Evolutionary conservation across 1,284 basidiomycete species (phyloP).

Genomic region (Irpex lacteus): DNA sequence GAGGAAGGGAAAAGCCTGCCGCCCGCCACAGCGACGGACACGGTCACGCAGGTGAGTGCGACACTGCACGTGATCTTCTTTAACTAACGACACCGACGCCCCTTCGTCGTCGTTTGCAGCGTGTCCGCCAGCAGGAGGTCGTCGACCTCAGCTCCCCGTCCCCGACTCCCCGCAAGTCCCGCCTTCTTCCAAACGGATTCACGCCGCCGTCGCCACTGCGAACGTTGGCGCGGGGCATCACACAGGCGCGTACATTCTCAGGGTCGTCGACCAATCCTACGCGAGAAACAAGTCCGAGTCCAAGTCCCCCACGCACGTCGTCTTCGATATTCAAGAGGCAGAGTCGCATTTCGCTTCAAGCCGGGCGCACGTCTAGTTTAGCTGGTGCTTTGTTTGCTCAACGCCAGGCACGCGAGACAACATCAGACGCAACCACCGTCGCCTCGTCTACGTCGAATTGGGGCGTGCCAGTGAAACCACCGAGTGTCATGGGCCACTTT

Average conservation of each 20-base stretch:
- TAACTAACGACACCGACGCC: neutral
- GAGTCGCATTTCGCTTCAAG: conserved; percentile 15
- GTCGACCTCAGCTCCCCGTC: conserved; percentile 32
- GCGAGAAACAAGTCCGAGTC: conserved; percentile 21
- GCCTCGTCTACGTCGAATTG: conserved; percentile 25
- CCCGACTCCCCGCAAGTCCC: conserved; percentile 32
- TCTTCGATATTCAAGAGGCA: conserved; percentile 20
- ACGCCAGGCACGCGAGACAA: conserved; percentile 18
- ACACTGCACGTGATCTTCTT: conserved; percentile 25
- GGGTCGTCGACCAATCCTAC: conserved; percentile 29
- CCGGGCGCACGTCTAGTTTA: conserved; percentile 17
- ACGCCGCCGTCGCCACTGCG: conserved; percentile 52
- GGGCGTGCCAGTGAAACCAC: conserved; percentile 44
- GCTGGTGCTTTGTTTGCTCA: conserved; percentile 19
- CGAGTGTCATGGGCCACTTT: conserved; percentile 61
- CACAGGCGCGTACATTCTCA: conserved; percentile 33
- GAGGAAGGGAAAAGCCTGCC: conserved; percentile 32
- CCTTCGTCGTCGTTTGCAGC: conserved; percentile 11
- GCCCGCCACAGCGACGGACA: conserved; percentile 36
- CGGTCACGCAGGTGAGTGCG: conserved; percentile 26
- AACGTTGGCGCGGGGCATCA: conserved; percentile 49
- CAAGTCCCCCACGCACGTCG: conserved; percentile 9
- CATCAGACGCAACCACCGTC: conserved; percentile 19
- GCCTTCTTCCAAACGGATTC: conserved; percentile 32
- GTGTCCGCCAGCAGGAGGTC: conserved; percentile 17